Evolutionary conservation across 2,329 filamentous ascomycete species (phyloP).

Genomic region (Juglanconis juglandina): DNA sequence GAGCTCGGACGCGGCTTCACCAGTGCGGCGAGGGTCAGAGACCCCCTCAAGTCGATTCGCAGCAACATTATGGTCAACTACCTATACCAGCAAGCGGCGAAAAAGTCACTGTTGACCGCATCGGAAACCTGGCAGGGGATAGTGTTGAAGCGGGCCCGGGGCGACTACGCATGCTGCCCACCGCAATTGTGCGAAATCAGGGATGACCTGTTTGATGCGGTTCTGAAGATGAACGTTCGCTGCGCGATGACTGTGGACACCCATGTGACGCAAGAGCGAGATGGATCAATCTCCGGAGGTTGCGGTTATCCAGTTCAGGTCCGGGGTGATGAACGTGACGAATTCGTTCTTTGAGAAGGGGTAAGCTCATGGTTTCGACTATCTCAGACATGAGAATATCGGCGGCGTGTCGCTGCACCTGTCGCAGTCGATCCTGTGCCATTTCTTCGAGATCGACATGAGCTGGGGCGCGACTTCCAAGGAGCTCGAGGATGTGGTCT

Average conservation of each 20-base stretch:
- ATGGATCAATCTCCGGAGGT: constrained; percentile 69
- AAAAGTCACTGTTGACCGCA: too few species aligned
- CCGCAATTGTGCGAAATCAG: constrained; percentile 34
- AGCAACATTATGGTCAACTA: too few species aligned
- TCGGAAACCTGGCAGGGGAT: too few species aligned
- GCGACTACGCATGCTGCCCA: constrained; percentile 26
- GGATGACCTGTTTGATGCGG: constrained; percentile 33
- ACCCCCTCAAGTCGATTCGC: too few species aligned
- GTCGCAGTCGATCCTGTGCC: constrained; percentile 37
- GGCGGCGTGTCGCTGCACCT: constrained; percentile 42
- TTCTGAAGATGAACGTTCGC: constrained; percentile 40
- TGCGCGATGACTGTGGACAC: constrained; percentile 68
- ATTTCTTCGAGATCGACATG: constrained; percentile 42
- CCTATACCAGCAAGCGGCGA: too few species aligned
- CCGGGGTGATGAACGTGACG: too few species aligned
- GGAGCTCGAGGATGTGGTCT: constrained; percentile 35
- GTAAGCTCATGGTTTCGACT: too few species aligned
- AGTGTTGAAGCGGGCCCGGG: too few species aligned
- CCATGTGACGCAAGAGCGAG: constrained; percentile 56
- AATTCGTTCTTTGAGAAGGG: too few species aligned
- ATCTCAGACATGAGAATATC: constrained; percentile 40
- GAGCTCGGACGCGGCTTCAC: too few species aligned
- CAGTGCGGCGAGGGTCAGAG: too few species aligned
- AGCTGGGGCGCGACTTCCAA: constrained; percentile 56
- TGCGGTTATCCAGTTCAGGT: constrained; percentile 63